phyloP scores from a whole-genome alignment of 2,329 filamentous ascomycete species.

The Paecilomyces variotii region DNA sequence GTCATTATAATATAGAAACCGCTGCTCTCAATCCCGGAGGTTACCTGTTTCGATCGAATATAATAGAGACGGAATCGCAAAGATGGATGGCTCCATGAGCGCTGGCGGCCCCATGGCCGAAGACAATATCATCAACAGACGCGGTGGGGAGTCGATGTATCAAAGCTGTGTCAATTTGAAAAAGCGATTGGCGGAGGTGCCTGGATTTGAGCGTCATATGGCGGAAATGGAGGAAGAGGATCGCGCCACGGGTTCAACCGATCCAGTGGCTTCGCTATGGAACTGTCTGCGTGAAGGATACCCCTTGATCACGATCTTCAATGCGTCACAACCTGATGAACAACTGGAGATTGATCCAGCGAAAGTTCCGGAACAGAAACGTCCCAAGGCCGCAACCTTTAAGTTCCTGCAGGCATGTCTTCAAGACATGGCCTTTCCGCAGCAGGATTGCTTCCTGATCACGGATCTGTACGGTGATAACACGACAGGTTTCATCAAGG shows the following conservation, averaged over 20 bases:
- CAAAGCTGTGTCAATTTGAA: conserved; percentile 87
- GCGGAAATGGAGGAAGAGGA: conserved; percentile 64
- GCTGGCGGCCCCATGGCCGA: conserved; percentile 52
- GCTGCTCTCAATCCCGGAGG: not conserved
- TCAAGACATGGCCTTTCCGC: conserved; percentile 68
- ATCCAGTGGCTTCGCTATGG: conserved; percentile 89
- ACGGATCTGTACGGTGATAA: conserved; percentile 87
- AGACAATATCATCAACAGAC: conserved; percentile 94
- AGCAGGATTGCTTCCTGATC: conserved; percentile 83
- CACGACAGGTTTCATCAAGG: conserved; percentile 95
- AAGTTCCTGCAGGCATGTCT: conserved; percentile 88
- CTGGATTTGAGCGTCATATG: conserved; percentile 70
- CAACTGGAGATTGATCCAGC: conserved; percentile 60
- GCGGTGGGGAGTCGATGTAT: conserved; percentile 90
- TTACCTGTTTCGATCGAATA: not conserved
- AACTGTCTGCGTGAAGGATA: conserved; percentile 73
- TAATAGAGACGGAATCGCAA: conserved; percentile 7
- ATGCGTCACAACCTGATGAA: conserved; percentile 64
- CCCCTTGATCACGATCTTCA: conserved; percentile 83
- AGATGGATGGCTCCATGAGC: conserved; percentile 29
- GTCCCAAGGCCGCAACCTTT: conserved; percentile 80
- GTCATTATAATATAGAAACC: not conserved
- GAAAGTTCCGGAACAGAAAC: conserved; percentile 60
- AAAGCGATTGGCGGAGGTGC: conserved; percentile 72
- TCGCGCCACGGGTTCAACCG: conserved; percentile 53